Conservation (phyloP, 495 filamentous ascomycete species). For the Penicillium malachiteum region DNA sequence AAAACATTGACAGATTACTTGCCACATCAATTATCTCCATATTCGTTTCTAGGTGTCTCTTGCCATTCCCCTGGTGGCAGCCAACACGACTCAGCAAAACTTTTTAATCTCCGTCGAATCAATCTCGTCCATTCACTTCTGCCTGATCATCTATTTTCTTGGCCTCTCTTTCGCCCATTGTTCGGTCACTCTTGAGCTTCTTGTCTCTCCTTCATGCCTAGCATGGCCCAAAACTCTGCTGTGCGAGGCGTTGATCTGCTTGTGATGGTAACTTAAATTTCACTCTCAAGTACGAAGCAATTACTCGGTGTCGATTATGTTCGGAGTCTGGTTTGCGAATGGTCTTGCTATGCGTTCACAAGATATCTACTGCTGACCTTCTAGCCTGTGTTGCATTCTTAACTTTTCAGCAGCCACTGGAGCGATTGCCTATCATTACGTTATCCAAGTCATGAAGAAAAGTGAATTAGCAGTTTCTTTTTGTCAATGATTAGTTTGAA, state of each 20-base stretch:
- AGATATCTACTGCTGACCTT: conserved; percentile 13
- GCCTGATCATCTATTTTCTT: conserved; percentile 21
- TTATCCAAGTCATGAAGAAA: conserved; percentile 1
- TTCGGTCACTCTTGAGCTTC: conserved; percentile 5
- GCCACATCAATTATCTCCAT: conserved; percentile 5
- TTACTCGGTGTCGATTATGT: conserved; percentile 21
- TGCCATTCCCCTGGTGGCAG: neutral
- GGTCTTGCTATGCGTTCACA: conserved; percentile 9
- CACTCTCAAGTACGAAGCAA: conserved; percentile 16
- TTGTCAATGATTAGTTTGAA: conserved; percentile 4
- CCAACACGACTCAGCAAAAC: neutral
- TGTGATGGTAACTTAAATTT: conserved; percentile 23
- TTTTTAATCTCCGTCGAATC: conserved; percentile 8
- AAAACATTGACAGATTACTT: neutral
- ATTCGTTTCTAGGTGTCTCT: conserved; percentile 3
- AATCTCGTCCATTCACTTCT: conserved; percentile 15
- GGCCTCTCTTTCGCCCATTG: conserved; percentile 9
- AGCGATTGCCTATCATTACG: neutral
- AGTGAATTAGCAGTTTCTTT: neutral
- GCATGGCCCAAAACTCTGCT: conserved; percentile 8
- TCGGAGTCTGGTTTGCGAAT: conserved; percentile 23
- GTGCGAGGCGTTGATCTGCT: conserved; percentile 16
- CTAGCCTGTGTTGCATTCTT: conserved; percentile 13
- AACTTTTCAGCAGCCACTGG: neutral
- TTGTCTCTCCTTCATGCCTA: conserved; percentile 8